Conservation (phyloP, 768 basidiomycete species). For the Serendipita sp. region DNA sequence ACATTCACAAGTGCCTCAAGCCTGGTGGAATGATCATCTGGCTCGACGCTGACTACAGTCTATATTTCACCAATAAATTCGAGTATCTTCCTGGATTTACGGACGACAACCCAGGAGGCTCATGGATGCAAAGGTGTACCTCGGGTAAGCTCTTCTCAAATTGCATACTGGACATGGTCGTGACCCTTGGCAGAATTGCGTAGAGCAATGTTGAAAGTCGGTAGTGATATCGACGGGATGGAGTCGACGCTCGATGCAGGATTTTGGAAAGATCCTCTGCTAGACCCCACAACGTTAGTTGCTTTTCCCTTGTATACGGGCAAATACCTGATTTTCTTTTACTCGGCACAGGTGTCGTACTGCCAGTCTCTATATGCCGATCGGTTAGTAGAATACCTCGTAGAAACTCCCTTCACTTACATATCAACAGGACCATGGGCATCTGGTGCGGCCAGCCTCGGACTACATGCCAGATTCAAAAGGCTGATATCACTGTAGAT, state of each 20-base stretch:
- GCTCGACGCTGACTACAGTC: background rate
- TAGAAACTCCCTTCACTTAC: background rate
- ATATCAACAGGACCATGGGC: background rate
- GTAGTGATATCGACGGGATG: background rate
- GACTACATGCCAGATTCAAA: background rate
- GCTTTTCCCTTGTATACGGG: too few species aligned
- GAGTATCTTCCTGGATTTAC: background rate
- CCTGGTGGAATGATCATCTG: constrained; percentile 3
- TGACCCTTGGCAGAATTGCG: background rate
- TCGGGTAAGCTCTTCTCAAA: background rate
- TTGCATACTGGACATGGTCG: background rate
- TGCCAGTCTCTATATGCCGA: background rate
- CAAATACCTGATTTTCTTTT: too few species aligned
- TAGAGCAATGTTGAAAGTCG: background rate
- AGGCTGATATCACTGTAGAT: background rate
- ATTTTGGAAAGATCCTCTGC: background rate
- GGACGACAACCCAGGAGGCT: background rate
- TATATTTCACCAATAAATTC: background rate
- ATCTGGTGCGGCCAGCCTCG: background rate
- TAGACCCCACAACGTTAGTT: background rate
- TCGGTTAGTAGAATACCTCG: background rate
- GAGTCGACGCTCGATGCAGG: background rate
- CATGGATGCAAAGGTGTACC: background rate
- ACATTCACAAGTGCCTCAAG: background rate
- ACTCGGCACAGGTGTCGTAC: background rate